These are phyloP conservation scores for Tylopilus rubrobrunneus DNA, from an alignment of 768 basidiomycete species.

Conservation along the genomic window DNA sequence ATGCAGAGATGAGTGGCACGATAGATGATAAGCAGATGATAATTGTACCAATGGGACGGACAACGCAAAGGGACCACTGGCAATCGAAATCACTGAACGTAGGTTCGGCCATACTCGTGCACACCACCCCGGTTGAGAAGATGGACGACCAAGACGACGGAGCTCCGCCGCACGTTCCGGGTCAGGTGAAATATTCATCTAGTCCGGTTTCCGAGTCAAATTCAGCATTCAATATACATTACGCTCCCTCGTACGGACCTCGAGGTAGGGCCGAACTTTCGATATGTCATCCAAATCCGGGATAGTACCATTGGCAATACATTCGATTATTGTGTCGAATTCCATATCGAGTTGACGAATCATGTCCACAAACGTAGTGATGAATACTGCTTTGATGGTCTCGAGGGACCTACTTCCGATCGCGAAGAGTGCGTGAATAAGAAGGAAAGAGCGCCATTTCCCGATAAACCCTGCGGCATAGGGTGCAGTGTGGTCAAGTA, in stretches of 20 bases:
- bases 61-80: slow-evolving; percentile 14
- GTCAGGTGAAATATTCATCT: slow-evolving; percentile 5
- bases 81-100: slow-evolving; percentile 1
- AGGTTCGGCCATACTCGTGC: slow-evolving; percentile 10
- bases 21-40: too few species aligned
- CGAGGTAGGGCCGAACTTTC: slow-evolving; percentile 2
- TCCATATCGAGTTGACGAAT: neutral
- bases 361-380: neutral
- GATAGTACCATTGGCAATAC: neutral
- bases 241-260: neutral
- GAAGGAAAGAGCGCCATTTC: slow-evolving; percentile 13
- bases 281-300: neutral
- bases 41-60: slow-evolving; percentile 9
- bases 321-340: neutral
- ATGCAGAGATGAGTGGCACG: neutral
- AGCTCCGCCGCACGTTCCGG: slow-evolving; percentile 8
- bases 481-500: slow-evolving; percentile 6
- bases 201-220: neutral
- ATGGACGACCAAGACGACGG: slow-evolving; percentile 11
- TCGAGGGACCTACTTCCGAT: slow-evolving; percentile 4
- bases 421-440: slow-evolving; percentile 8
- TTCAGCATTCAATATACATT: neutral
- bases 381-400: neutral
- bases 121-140: slow-evolving; percentile 14
- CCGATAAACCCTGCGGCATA: slow-evolving; percentile 3